phyloP scores from a whole-genome alignment of 2,329 filamentous ascomycete genomes.

The Ceratocystiopsis sp. region DNA sequence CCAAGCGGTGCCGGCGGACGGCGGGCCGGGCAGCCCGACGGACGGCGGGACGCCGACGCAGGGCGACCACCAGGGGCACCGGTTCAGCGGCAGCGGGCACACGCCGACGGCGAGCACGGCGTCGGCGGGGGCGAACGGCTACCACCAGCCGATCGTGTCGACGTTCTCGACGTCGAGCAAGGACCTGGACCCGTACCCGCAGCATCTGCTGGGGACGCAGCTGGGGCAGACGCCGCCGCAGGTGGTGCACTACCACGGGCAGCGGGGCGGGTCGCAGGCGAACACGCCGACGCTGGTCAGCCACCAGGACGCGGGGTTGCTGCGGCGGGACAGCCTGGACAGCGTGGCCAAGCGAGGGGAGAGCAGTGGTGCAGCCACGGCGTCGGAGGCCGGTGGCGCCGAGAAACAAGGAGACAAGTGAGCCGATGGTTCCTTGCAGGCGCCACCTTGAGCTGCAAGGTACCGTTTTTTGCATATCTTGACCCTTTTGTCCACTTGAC shows the following conservation, averaged over 20 bases:
- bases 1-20: constrained; percentile 22
- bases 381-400: too few species aligned
- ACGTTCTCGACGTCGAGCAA: constrained; percentile 56
- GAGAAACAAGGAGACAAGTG: too few species aligned
- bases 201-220: constrained; percentile 44
- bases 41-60: constrained; percentile 45
- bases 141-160: constrained; percentile 50
- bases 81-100: constrained; percentile 18
- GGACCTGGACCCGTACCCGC: constrained; percentile 51
- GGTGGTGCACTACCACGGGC: constrained; percentile 50
- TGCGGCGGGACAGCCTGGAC: constrained; percentile 33
- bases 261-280: constrained; percentile 48
- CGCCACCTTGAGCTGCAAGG: too few species aligned
- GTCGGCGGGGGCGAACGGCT: constrained; percentile 32
- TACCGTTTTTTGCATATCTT: too few species aligned
- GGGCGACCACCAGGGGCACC: constrained; percentile 29
- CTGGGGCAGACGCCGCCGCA: constrained; percentile 46
- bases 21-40: constrained; percentile 33
- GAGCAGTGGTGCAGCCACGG: too few species aligned
- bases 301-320: constrained; percentile 29
- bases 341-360: constrained; percentile 20
- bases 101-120: constrained; percentile 26
- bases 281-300: constrained; percentile 43
- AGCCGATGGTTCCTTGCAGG: too few species aligned
- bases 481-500: too few species aligned